Conservation (phyloP, 2,329 filamentous ascomycete genomes). For the Nigrospora oryzae region DNA sequence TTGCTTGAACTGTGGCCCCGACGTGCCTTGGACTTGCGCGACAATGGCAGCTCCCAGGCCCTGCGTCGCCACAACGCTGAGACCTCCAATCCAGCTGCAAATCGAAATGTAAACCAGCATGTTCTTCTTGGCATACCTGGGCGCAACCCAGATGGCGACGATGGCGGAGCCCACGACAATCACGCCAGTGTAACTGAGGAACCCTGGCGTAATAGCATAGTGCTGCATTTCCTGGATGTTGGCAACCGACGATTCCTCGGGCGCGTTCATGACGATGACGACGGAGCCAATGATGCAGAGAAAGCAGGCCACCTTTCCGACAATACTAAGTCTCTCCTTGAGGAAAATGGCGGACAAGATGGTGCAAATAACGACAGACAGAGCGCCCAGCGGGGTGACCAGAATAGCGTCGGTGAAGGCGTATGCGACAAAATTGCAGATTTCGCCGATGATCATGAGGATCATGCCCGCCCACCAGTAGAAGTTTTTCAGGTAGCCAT, state of each 20-base stretch:
- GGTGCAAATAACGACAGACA: constrained; percentile 88
- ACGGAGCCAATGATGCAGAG: constrained; percentile 89
- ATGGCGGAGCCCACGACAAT: constrained; percentile 66
- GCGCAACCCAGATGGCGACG: constrained; percentile 72
- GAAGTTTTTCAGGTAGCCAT: constrained; percentile 89
- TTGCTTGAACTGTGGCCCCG: constrained; percentile 73
- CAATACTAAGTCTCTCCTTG: constrained; percentile 89
- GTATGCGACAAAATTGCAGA: constrained; percentile 96
- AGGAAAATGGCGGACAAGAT: constrained; percentile 89
- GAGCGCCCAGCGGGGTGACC: constrained; percentile 82
- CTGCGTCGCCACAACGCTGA: constrained; percentile 93
- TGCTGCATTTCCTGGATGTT: constrained; percentile 89
- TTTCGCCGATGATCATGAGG: constrained; percentile 92
- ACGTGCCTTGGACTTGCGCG: constrained; percentile 70
- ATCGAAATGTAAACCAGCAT: constrained; percentile 98
- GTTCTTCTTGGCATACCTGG: constrained; percentile 87
- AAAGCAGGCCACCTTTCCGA: constrained; percentile 94
- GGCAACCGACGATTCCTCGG: constrained; percentile 72
- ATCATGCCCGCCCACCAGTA: constrained; percentile 97
- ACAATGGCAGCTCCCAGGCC: constrained; percentile 87
- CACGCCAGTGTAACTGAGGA: constrained; percentile 76
- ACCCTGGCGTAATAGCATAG: constrained; percentile 79
- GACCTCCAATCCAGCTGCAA: constrained; percentile 86
- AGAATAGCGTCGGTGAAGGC: constrained; percentile 94
- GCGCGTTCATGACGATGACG: constrained; percentile 90